Evolutionary conservation across 768 basidiomycete species (phyloP).

Genomic region (Suillus subluteus): DNA sequence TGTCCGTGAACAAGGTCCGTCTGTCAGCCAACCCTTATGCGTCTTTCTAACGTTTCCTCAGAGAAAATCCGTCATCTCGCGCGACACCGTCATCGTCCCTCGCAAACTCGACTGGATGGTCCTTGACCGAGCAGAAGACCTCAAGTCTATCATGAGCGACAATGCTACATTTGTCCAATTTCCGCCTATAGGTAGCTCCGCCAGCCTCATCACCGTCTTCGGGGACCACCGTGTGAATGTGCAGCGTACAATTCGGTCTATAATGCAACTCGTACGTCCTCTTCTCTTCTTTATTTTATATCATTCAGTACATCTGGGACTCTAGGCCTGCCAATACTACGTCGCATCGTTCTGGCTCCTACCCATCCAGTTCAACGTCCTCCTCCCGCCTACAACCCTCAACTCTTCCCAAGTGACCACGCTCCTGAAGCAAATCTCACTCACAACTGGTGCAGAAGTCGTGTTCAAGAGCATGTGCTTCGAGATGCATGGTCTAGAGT

Average conservation of each 20-base stretch:
- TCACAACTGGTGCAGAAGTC: conserved; percentile 87
- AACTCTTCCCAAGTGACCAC: conserved; percentile 83
- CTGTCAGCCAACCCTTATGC: background rate
- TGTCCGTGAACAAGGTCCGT: conserved; percentile 81
- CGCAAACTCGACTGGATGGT: conserved; percentile 99
- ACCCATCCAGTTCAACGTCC: conserved; percentile 90
- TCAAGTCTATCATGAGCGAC: conserved; percentile 92
- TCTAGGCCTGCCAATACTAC: conserved; percentile 91
- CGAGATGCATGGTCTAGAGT: conserved; percentile 93
- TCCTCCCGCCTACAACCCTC: conserved; percentile 80
- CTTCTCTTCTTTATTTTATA: background rate
- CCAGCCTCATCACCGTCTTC: conserved; percentile 90
- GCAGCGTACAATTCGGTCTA: conserved; percentile 88
- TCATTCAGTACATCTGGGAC: conserved; percentile 24
- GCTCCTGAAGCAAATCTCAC: conserved; percentile 85
- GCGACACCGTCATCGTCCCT: conserved; percentile 92
- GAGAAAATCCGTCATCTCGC: conserved; percentile 88
- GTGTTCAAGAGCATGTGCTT: conserved; percentile 98
- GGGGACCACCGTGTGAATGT: conserved; percentile 95
- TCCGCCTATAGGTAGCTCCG: conserved; percentile 89
- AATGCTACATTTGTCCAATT: conserved; percentile 96
- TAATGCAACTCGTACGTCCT: conserved; percentile 88
- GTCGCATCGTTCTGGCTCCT: conserved; percentile 97
- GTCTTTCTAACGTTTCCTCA: conserved; percentile 33
- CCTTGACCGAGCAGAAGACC: conserved; percentile 92